Evolutionary conservation across 768 basidiomycete species (phyloP), one percentile per base, ranked within the genome.

Genomic region (Suillus variegatus): DNA sequence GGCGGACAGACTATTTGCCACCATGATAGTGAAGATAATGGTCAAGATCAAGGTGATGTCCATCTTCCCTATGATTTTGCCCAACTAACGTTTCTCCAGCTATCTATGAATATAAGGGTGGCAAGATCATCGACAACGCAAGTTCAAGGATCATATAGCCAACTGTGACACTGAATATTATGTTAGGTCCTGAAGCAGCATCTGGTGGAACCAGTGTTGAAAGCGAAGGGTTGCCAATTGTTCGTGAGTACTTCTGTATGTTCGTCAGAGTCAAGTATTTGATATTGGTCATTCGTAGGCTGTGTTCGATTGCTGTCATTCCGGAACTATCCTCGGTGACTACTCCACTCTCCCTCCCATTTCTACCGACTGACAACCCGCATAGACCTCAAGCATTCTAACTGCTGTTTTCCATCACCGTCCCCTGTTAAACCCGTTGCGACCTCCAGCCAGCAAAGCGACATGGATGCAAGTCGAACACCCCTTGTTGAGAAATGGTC

Each of bases 11-110:
- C 66, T 44, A 61, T 66, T 3, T 54, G 63, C 49, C 14, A 13
- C 8, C 63, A 84, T 57, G 72, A 73, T 2, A 79, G 74, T 22
- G 84, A 86, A 65, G 80, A 82, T n/a, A 82, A 85, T 61, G 81
- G 84, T 2, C 70, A 72, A 61, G 83, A 86, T 63, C 82, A 82
- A 71, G 84, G 86, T 85, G 2, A 64, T 1, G n/a, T 57, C 38
- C n/a, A 57, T 57, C 13, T 38, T 38, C n/a, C n/a, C n/a, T 4
- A 22, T 38, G 3, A 8, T 22, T 38, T 36, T 13, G 6, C 4
- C 36, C 8, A 2, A 22, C 55, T 56, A 20, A 38, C 35, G 6
- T 44, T 32, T 38, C 38, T 12, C 2, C 35, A 62, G 61, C 38
- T 13, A 46, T 62, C 14, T 52, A 51, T 22, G 61, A 13, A 62